phyloP scores from a whole-genome alignment of 176 grass and related monocot genomes.

The Phoenix dactylifera region DNA sequence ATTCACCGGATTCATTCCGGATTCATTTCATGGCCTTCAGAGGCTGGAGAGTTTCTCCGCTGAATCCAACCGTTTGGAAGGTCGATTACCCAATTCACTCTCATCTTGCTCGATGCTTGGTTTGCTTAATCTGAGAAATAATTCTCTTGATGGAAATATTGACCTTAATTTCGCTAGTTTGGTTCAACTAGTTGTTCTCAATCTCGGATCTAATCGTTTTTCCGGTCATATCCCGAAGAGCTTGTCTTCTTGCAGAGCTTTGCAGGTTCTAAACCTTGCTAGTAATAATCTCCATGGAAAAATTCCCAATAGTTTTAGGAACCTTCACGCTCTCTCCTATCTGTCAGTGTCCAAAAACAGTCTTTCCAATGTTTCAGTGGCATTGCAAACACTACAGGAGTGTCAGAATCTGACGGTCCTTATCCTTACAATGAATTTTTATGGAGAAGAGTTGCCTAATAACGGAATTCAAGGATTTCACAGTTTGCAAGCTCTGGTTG shows the following conservation, averaged over 20 bases:
- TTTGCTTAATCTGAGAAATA: not conserved
- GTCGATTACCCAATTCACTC: not conserved
- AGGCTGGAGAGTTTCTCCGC: not conserved
- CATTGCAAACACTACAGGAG: not conserved
- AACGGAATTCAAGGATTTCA: not conserved
- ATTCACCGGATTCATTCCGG: not conserved
- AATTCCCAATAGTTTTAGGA: not conserved
- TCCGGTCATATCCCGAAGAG: not conserved
- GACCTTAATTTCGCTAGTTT: not conserved
- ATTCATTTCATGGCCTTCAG: not conserved
- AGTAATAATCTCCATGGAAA: not conserved
- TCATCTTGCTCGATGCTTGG: not conserved
- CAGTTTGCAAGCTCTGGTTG: not conserved
- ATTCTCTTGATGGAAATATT: not conserved
- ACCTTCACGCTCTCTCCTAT: not conserved
- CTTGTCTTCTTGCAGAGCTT: not conserved
- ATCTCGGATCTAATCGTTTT: not conserved
- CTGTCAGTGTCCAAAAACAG: not conserved
- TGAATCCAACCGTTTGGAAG: not conserved
- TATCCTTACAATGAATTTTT: too few species aligned
- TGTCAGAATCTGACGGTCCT: too few species aligned
- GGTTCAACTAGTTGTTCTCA: not conserved
- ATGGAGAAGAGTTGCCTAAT: too few species aligned
- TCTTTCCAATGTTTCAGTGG: slow-evolving; percentile 1
- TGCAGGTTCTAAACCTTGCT: not conserved